These are phyloP conservation scores for Dipteronia dyeriana DNA, from an alignment of 345 rosid species.

Conservation along the genomic window DNA sequence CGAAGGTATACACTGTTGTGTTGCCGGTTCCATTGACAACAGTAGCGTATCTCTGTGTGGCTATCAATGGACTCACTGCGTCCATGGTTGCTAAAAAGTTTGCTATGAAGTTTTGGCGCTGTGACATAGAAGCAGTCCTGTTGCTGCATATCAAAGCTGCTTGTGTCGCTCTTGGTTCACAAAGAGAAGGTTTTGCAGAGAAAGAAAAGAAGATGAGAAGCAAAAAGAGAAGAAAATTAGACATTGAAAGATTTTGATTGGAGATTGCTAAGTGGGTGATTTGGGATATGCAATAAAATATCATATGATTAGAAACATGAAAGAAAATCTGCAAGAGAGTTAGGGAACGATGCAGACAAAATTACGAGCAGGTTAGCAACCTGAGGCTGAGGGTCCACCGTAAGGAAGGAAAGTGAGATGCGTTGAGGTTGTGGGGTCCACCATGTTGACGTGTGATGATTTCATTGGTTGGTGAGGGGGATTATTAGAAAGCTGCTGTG, in stretches of 20 bases:
- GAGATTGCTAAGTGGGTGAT: neutral
- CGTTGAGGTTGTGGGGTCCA: too few relatives aligned
- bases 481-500: too few relatives aligned
- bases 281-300: neutral
- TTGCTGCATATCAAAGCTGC: conserved; percentile 63
- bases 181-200: conserved; percentile 33
- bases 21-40: conserved; percentile 46
- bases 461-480: too few relatives aligned
- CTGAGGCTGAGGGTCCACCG: too few relatives aligned
- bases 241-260: neutral
- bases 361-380: too few relatives aligned
- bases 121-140: conserved; percentile 44
- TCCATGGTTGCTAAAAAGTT: conserved; percentile 62
- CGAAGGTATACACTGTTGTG: conserved; percentile 62
- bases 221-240: conserved; percentile 10
- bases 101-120: conserved; percentile 41
- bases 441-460: too few relatives aligned
- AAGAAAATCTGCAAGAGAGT: neutral
- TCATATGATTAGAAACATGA: neutral
- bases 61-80: conserved; percentile 41
- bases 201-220: conserved; percentile 27
- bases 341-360: neutral
- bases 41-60: conserved; percentile 40
- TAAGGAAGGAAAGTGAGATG: too few relatives aligned
- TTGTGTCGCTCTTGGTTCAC: conserved; percentile 74